Conservation (phyloP, 441 rosid genomes). For the Adansonia gregorii region DNA sequence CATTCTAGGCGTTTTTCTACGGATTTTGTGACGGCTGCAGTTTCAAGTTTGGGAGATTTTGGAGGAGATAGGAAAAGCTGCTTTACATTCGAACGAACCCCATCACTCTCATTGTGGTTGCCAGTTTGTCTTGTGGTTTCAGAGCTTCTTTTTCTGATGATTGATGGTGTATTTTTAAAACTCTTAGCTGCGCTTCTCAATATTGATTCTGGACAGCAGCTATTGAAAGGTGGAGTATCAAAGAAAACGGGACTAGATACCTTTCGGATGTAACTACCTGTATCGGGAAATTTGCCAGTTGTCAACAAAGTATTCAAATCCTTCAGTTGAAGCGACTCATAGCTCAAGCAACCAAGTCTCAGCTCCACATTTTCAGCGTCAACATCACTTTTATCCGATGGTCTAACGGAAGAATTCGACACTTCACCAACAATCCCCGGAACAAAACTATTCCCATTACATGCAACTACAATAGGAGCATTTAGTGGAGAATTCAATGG, state of each 20-base stretch:
- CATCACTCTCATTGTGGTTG: neutral
- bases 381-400: neutral
- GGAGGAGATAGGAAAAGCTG: constrained; percentile 22
- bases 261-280: neutral
- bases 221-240: constrained; percentile 27
- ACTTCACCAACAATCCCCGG: neutral
- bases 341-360: constrained; percentile 18
- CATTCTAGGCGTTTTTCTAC: constrained; percentile 23
- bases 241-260: constrained; percentile 21
- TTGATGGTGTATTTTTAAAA: constrained; percentile 39
- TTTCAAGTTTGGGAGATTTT: constrained; percentile 30
- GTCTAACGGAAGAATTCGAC: neutral
- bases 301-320: constrained; percentile 17
- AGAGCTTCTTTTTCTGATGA: constrained; percentile 35
- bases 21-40: neutral
- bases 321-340: constrained; percentile 12
- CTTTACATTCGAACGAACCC: neutral
- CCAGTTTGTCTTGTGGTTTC: neutral
- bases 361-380: neutral
- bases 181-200: constrained; percentile 38
- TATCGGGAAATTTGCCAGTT: constrained; percentile 7
- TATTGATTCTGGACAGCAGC: constrained; percentile 30
- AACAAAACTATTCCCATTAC: neutral
- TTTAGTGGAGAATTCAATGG: constrained; percentile 17
- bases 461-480: neutral